Evolutionary conservation across 179 eudicot species (phyloP), one percentile per base, ranked within the genome.

Genomic region (Nepenthes alata): DNA sequence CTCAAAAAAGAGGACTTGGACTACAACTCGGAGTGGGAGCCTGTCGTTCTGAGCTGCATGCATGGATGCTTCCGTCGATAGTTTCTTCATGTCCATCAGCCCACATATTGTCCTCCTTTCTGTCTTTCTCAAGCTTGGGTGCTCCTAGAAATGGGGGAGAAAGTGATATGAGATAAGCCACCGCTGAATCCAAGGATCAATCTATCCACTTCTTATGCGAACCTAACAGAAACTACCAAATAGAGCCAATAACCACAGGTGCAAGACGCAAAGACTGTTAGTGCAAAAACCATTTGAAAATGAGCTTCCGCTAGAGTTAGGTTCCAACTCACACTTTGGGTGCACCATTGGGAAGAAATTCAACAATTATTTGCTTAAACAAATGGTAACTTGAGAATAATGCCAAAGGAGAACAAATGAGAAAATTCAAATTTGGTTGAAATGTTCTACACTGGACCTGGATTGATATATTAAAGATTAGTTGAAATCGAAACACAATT

Each of bases 41-140:
- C 74, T 70, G n/a, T 89, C 96, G 34, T 89, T 89, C 58, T 89
- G 96, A 51, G 91, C 96, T 47, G 91, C 96, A 47, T 87, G 96
- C 78, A 78, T 66, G 35, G 88, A 79, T n/a, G 87, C 89, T 14
- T 84, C 87, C 60, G 63, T 59, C 2, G 95, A 74, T 64, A 89
- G 67, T 61, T 78, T 87, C 75, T 83, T 89, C 8, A 87, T 85
- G 63, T 87, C 85, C 82, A 89, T 76, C 49, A 84, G 69, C 66
- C 85, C 83, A 48, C 95, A 87, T 35, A 89, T 47, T 57, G 70
- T 83, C 74, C 81, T 89, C 63, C 67, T 82, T 5, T 87, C 91
- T 0, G 81, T 61, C 76, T 89, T 89, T 3, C 75, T 71, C 72
- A 87, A 63, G 48, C 41, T 64, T 9, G 81, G 82, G 62, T 87